Conservation (phyloP, 257 asterid species). For the Solanum microdontum region DNA sequence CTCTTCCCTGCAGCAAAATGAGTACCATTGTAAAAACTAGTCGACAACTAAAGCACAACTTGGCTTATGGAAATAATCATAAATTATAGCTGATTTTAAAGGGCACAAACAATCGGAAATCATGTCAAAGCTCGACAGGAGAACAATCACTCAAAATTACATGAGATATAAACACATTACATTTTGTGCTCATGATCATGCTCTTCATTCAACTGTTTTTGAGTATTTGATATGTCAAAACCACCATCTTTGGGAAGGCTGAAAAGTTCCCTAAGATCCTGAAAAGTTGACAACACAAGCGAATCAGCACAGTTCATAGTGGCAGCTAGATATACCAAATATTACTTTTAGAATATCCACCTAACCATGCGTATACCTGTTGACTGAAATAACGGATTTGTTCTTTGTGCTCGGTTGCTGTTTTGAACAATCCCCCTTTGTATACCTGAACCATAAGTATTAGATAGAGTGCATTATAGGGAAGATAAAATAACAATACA, state of each 20-base stretch:
- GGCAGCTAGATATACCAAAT: not conserved
- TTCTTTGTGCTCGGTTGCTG: constrained; percentile 93
- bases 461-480: not conserved
- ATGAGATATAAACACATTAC: constrained; percentile 20
- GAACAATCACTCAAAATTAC: not conserved
- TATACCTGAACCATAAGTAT: constrained; percentile 47
- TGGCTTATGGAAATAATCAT: not conserved
- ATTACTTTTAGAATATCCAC: not conserved
- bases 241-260: constrained; percentile 79
- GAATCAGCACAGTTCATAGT: not conserved
- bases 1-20: constrained; percentile 52
- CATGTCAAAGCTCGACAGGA: not conserved
- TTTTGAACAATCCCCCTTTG: constrained; percentile 94
- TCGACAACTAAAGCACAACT: not conserved
- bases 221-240: constrained; percentile 79
- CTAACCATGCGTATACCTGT: constrained; percentile 32
- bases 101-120: not conserved
- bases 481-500: not conserved
- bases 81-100: not conserved
- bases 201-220: constrained; percentile 79
- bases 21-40: not conserved
- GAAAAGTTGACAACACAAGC: constrained; percentile 6
- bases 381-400: constrained; percentile 87
- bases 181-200: constrained; percentile 71
- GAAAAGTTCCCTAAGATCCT: constrained; percentile 87